Evolutionary conservation across 148 eudicot species (phyloP).

Genomic region (Rhododendron ferrugineum): DNA sequence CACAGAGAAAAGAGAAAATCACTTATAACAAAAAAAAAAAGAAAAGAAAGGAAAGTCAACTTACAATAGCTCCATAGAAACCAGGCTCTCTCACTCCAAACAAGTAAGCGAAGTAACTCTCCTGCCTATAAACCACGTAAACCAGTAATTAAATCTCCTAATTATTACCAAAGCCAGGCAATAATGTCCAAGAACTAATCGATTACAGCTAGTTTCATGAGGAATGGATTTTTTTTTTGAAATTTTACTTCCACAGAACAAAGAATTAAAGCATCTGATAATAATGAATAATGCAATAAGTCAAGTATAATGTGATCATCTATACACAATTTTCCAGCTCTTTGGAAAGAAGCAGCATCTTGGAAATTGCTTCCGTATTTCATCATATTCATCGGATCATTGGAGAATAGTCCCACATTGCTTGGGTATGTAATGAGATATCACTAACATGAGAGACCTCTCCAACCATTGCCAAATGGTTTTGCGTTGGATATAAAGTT

Average conservation of each 20-base stretch:
- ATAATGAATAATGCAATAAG: background rate
- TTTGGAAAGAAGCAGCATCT: background rate
- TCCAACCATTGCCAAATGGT: background rate
- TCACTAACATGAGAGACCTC: background rate
- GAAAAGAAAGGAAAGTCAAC: conserved; percentile 11
- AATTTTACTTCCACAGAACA: background rate
- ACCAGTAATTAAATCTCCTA: conserved; percentile 1
- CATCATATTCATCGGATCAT: background rate
- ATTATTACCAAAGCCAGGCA: background rate
- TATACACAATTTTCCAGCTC: background rate
- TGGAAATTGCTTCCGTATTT: background rate
- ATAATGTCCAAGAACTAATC: background rate
- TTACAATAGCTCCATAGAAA: conserved; percentile 92
- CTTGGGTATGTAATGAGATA: background rate
- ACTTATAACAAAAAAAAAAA: background rate
- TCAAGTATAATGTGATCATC: background rate
- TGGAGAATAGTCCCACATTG: background rate
- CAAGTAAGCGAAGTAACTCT: conserved; percentile 96
- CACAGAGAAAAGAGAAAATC: background rate
- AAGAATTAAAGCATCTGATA: background rate
- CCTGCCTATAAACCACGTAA: conserved; percentile 60
- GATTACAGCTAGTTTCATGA: background rate
- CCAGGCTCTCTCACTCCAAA: conserved; percentile 96
- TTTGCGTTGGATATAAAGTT: background rate
- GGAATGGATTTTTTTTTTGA: background rate